Evolutionary conservation across 139 green algal species (phyloP).

Genomic region (Coccomyxa sp.): DNA sequence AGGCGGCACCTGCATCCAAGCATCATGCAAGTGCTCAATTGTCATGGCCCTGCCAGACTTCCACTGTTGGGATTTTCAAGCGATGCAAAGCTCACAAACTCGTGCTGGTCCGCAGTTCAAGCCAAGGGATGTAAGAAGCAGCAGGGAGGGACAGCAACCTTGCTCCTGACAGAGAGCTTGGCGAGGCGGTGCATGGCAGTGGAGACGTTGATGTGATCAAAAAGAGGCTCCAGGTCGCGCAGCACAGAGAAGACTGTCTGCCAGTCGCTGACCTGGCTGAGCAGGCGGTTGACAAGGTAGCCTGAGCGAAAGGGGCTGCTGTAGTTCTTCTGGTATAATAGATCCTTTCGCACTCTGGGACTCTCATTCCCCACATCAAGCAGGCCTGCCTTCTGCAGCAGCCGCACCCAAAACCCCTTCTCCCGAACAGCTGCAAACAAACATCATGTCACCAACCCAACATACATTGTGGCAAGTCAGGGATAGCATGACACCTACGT

Average conservation of each 20-base stretch:
- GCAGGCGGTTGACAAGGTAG: slow-evolving; percentile 23
- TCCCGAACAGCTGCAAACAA: not conserved
- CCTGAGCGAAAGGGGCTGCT: not conserved
- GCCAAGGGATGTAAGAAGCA: too few species aligned
- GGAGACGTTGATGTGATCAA: slow-evolving; percentile 69
- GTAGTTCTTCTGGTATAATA: not conserved
- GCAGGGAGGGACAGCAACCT: not conserved
- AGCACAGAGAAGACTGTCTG: slow-evolving; percentile 44
- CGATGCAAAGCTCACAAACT: too few species aligned
- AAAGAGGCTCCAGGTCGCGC: slow-evolving; percentile 27
- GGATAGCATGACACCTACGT: too few species aligned
- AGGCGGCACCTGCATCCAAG: not conserved
- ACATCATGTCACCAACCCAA: too few species aligned
- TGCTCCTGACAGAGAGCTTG: slow-evolving; percentile 36
- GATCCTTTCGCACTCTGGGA: not conserved
- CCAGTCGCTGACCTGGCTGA: slow-evolving; percentile 11
- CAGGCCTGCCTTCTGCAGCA: not conserved
- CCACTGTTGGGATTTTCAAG: not conserved
- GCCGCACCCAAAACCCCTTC: not conserved
- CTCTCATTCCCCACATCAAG: not conserved
- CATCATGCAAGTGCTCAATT: not conserved
- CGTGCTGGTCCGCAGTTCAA: too few species aligned
- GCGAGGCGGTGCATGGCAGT: slow-evolving; percentile 61
- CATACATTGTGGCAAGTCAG: too few species aligned
- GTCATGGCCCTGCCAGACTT: not conserved